phyloP scores from a whole-genome alignment of 2,329 filamentous ascomycete species.

The Aspergillus thermomutatus region DNA sequence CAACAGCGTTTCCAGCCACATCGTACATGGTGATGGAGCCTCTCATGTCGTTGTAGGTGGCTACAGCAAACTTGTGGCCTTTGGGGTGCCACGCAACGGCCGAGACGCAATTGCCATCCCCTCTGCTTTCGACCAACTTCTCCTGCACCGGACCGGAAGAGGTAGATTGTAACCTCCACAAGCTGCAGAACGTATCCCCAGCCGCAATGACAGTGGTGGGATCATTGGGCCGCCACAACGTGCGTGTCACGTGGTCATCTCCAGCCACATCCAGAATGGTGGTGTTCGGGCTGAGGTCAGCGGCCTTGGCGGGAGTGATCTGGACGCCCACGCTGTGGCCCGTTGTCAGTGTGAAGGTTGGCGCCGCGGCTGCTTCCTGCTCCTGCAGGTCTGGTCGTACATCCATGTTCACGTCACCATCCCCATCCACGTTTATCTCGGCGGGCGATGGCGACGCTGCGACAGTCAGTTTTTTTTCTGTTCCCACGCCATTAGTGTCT shows the following conservation, averaged over 20 bases:
- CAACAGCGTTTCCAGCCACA: conserved; percentile 40
- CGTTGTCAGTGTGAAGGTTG: conserved; percentile 39
- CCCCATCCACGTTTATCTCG: conserved; percentile 36
- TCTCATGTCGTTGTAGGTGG: conserved; percentile 42
- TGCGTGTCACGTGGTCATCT: conserved; percentile 39
- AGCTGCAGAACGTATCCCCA: conserved; percentile 43
- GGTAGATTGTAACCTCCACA: conserved; percentile 41
- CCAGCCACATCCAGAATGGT: conserved; percentile 38
- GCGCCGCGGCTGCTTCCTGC: conserved; percentile 29
- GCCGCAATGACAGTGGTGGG: conserved; percentile 40
- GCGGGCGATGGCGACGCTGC: conserved; percentile 20
- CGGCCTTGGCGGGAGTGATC: conserved; percentile 47
- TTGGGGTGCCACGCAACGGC: conserved; percentile 45
- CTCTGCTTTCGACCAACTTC: conserved; percentile 34
- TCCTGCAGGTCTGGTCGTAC: conserved; percentile 22
- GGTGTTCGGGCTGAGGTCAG: conserved; percentile 45
- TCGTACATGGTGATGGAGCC: conserved; percentile 46
- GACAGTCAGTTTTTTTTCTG: conserved; percentile 25
- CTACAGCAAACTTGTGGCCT: conserved; percentile 45
- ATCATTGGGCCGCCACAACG: conserved; percentile 45
- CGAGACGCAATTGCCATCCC: conserved; percentile 37
- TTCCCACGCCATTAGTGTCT: conserved; percentile 35
- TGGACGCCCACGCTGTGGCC: conserved; percentile 48
- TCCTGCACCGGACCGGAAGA: conserved; percentile 28
- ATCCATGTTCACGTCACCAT: conserved; percentile 44